phyloP scores from a whole-genome alignment of 2,329 filamentous ascomycete genomes.

The Fusarium sp. region DNA sequence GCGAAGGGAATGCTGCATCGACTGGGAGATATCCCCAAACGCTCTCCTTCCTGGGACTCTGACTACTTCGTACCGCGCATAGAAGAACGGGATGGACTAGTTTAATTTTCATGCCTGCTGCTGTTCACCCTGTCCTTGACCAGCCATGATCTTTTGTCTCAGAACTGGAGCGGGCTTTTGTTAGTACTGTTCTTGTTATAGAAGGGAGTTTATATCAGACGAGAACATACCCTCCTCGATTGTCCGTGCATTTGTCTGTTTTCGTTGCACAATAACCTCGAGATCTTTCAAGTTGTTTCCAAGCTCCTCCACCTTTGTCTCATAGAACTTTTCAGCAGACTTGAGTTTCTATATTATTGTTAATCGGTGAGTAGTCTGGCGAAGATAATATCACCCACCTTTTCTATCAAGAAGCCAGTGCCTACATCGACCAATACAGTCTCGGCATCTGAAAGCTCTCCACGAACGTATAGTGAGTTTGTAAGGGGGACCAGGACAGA shows the following conservation, averaged over 20 bases:
- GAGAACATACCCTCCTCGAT: slow-evolving; percentile 81
- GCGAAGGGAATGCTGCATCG: slow-evolving; percentile 12
- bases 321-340: slow-evolving; percentile 67
- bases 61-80: slow-evolving; percentile 10
- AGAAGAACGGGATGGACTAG: slow-evolving; percentile 1
- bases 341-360: slow-evolving; percentile 58
- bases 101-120: slow-evolving; percentile 32
- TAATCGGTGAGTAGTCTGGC: slow-evolving; percentile 21
- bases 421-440: slow-evolving; percentile 91
- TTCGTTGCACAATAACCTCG: slow-evolving; percentile 69
- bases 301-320: slow-evolving; percentile 65
- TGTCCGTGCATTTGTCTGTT: slow-evolving; percentile 84
- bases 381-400: slow-evolving; percentile 61
- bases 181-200: slow-evolving; percentile 45
- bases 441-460: slow-evolving; percentile 77
- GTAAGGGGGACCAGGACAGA: slow-evolving; percentile 91
- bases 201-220: slow-evolving; percentile 17
- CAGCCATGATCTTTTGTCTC: slow-evolving; percentile 58
- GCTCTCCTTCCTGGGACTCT: slow-evolving; percentile 2
- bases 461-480: slow-evolving; percentile 92
- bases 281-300: slow-evolving; percentile 65
- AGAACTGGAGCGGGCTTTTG: slow-evolving; percentile 49
- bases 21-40: slow-evolving; percentile 5
- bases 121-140: slow-evolving; percentile 44
- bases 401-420: slow-evolving; percentile 95